These are phyloP conservation scores for Aspergillus sojae DNA, from an alignment of 2,329 filamentous ascomycete genomes.

Conservation along the genomic window DNA sequence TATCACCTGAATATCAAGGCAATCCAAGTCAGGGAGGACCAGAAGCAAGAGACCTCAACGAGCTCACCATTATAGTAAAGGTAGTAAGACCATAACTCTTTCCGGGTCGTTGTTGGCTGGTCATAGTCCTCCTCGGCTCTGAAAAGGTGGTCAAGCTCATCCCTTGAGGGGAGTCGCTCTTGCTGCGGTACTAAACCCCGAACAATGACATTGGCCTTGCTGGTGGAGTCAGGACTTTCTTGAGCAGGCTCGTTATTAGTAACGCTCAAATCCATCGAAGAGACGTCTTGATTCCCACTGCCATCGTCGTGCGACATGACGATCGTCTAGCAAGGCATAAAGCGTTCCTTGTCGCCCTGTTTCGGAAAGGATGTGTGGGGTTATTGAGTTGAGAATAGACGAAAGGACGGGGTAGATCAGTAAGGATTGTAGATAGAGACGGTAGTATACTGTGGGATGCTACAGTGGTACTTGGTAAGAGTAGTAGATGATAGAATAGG, in stretches of 20 bases:
- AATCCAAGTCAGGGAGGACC: background rate
- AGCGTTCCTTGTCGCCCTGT: background rate
- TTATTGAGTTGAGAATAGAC: background rate
- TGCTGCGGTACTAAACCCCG: background rate
- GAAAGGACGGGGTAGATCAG: background rate
- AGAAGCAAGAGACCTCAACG: background rate
- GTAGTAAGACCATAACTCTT: slow-evolving; percentile 49
- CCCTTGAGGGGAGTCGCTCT: background rate
- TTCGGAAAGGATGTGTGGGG: background rate
- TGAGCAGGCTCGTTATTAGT: background rate
- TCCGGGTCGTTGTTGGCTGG: slow-evolving; percentile 44
- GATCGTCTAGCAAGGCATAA: background rate
- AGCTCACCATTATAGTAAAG: slow-evolving; percentile 45
- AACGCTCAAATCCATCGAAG: background rate
- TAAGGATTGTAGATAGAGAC: background rate
- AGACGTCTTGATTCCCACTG: background rate
- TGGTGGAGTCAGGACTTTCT: background rate
- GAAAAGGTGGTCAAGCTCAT: slow-evolving; percentile 37
- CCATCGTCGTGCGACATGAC: background rate
- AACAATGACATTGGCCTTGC: background rate
- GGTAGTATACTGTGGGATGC: too few relatives aligned
- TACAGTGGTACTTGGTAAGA: background rate
- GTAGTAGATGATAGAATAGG: background rate
- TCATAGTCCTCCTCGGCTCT: slow-evolving; percentile 38
- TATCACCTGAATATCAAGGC: slow-evolving; percentile 32